A percentile compares a stretch with the other conserved stretches of the same genome.
Evolutionary conservation across 306 rosid genomes (phyloP).

Genomic region (Castanea sativa): DNA sequence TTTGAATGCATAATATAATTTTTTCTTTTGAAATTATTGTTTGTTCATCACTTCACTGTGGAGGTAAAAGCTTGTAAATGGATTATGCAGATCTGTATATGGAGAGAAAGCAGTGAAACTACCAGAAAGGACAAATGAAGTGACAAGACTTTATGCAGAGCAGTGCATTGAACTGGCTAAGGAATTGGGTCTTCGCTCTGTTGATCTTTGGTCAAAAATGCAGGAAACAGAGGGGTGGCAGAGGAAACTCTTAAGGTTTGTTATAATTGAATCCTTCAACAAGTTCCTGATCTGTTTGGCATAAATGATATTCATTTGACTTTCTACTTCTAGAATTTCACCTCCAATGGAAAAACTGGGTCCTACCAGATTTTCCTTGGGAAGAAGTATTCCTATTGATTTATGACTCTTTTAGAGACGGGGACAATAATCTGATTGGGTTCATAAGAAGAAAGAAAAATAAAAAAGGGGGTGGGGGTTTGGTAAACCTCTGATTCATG

Average conservation of each 20-base stretch:
- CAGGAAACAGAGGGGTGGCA: constrained; percentile 95
- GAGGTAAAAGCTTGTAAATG: constrained; percentile 24
- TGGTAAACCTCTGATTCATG: not conserved
- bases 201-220: constrained; percentile 89
- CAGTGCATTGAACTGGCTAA: constrained; percentile 65
- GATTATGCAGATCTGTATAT: constrained; percentile 56
- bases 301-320: not conserved
- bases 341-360: not conserved
- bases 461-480: too few species aligned
- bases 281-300: not conserved
- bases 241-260: constrained; percentile 75
- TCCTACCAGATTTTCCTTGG: constrained; percentile 5
- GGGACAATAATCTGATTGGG: not conserved
- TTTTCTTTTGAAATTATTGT: not conserved
- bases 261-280: constrained; percentile 9
- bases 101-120: constrained; percentile 60
- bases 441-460: not conserved
- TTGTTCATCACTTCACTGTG: not conserved
- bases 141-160: constrained; percentile 69
- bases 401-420: not conserved
- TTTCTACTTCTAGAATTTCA: not conserved
- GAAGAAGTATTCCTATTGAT: not conserved
- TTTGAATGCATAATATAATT: constrained; percentile 4
- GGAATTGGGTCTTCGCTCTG: constrained; percentile 50
- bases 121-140: constrained; percentile 85